These are phyloP conservation scores for Coemansia sp. DNA, from an alignment of 192 early-diverging fungal species.

Conservation along the genomic window DNA sequence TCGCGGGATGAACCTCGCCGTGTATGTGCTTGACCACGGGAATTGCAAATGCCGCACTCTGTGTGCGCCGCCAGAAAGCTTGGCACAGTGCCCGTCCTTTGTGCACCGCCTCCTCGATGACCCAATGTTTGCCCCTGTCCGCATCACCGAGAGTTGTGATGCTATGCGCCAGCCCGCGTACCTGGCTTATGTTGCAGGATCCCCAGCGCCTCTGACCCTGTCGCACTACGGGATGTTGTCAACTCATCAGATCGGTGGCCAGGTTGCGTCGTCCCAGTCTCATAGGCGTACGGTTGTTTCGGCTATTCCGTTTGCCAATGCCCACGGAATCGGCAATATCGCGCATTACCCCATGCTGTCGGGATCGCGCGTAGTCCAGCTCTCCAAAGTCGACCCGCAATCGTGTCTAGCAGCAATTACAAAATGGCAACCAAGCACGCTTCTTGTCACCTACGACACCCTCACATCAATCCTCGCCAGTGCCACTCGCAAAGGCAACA, in stretches of 20 bases:
- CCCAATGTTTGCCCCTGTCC: constrained; percentile 37
- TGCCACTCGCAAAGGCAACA: constrained; percentile 15
- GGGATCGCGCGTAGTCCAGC: constrained; percentile 43
- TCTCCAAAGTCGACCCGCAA: constrained; percentile 16
- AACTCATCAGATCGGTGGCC: constrained; percentile 16
- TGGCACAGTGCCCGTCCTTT: constrained; percentile 19
- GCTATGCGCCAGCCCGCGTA: constrained; percentile 48
- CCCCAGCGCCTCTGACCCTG: constrained; percentile 25
- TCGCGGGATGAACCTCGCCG: constrained; percentile 10
- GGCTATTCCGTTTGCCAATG: constrained; percentile 35
- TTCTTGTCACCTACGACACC: constrained; percentile 30
- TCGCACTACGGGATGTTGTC: constrained; percentile 51
- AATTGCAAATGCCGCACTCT: background rate
- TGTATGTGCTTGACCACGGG: constrained; percentile 28
- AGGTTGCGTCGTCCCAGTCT: background rate
- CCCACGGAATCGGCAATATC: constrained; percentile 42
- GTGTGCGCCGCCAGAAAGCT: constrained; percentile 1
- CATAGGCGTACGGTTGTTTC: constrained; percentile 28
- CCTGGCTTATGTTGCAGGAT: constrained; percentile 22
- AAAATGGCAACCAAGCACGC: constrained; percentile 23
- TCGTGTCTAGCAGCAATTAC: constrained; percentile 34
- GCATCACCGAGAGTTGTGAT: constrained; percentile 26
- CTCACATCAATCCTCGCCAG: constrained; percentile 15
- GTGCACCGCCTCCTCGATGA: constrained; percentile 35
- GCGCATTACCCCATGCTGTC: constrained; percentile 48